Conservation (phyloP, 2,329 filamentous ascomycete genomes). For the Fusarium pseudonygamai region DNA sequence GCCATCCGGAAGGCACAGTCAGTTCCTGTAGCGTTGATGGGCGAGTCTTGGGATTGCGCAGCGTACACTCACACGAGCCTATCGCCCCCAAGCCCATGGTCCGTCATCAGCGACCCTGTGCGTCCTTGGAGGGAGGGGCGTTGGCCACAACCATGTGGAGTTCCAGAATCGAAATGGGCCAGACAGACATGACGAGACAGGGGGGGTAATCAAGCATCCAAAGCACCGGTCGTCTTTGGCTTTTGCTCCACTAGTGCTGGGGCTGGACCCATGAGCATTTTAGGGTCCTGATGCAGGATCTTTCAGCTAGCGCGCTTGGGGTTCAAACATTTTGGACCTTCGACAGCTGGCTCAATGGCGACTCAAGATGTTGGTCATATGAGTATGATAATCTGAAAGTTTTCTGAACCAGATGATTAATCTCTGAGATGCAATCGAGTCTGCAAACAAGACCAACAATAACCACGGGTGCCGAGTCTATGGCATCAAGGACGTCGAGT, state of each 20-base stretch:
- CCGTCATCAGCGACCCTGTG: constrained; percentile 35
- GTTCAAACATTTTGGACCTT: constrained; percentile 3
- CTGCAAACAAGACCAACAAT: not conserved
- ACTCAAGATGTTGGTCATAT: not conserved
- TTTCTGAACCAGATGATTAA: not conserved
- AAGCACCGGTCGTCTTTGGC: constrained; percentile 15
- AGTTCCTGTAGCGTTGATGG: constrained; percentile 24
- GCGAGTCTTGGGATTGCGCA: constrained; percentile 34
- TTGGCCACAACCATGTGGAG: constrained; percentile 35
- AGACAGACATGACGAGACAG: constrained; percentile 20
- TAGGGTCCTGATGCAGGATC: constrained; percentile 25
- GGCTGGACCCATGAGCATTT: constrained; percentile 25
- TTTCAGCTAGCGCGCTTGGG: constrained; percentile 31
- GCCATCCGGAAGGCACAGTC: constrained; percentile 33
- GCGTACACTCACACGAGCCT: constrained; percentile 11
- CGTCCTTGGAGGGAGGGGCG: constrained; percentile 33
- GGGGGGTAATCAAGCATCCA: constrained; percentile 21
- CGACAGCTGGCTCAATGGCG: not conserved
- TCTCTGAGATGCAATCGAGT: not conserved
- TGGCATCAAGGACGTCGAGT: constrained; percentile 16
- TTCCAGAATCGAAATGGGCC: constrained; percentile 30
- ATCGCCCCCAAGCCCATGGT: constrained; percentile 33
- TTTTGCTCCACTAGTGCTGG: constrained; percentile 27
- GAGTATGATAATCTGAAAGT: not conserved
- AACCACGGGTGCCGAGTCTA: constrained; percentile 10